phyloP scores from a whole-genome alignment of 2,329 filamentous ascomycete genomes.

The Leptographium wingfieldii region DNA sequence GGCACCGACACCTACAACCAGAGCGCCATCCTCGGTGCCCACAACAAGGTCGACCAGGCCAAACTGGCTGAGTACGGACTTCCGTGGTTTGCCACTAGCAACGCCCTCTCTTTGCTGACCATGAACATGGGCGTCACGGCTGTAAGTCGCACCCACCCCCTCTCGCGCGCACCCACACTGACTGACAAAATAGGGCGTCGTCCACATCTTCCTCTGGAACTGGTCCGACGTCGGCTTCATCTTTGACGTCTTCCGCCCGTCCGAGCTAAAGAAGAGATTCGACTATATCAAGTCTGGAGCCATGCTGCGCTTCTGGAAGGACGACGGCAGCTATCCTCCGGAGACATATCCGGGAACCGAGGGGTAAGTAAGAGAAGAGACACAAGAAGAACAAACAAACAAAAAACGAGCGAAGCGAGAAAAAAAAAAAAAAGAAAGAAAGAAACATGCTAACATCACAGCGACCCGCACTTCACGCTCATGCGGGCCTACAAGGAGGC shows the following conservation, averaged over 20 bases:
- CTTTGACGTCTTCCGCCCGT: conserved; percentile 5
- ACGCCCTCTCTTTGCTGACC: conserved; percentile 27
- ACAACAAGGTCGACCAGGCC: conserved; percentile 24
- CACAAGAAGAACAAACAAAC: neutral
- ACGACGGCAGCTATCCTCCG: neutral
- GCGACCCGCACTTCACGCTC: conserved; percentile 20
- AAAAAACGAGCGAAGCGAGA: neutral
- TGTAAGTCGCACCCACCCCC: neutral
- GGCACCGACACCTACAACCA: conserved; percentile 28
- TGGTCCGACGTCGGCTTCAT: conserved; percentile 11
- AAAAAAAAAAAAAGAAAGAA: neutral
- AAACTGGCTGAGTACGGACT: conserved; percentile 23
- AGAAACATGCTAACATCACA: conserved; percentile 3
- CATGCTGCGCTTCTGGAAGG: neutral
- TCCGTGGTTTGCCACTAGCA: conserved; percentile 28
- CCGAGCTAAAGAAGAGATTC: conserved; percentile 3
- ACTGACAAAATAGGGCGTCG: conserved; percentile 18
- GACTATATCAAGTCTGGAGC: conserved; percentile 1
- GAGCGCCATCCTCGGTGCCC: conserved; percentile 24
- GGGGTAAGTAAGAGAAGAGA: neutral
- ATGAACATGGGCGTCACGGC: conserved; percentile 34
- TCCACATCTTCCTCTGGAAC: conserved; percentile 19
- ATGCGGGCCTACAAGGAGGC: conserved; percentile 11
- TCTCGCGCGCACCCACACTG: too few species aligned
- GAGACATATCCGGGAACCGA: neutral